phyloP scores from a whole-genome alignment of 83 land plant genomes.

The Thuja plicata region DNA sequence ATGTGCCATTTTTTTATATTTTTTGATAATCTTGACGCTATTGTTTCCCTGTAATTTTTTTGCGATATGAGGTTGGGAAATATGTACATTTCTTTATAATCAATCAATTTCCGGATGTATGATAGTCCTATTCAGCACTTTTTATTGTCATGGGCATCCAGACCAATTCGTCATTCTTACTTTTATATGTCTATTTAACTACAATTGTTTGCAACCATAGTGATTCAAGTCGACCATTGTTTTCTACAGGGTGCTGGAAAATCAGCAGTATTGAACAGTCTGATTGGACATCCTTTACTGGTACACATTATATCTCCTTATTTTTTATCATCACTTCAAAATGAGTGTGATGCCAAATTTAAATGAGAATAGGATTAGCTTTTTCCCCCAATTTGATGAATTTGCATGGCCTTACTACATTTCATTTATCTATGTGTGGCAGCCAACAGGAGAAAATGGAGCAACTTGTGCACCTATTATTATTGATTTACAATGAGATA shows the following conservation, averaged over 20 bases:
- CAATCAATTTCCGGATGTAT: background rate
- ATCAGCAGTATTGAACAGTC: slow-evolving; percentile 94
- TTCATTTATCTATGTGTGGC: slow-evolving; percentile 8
- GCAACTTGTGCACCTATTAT: slow-evolving; percentile 96
- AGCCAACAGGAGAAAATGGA: slow-evolving; percentile 99
- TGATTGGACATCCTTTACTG: slow-evolving; percentile 94
- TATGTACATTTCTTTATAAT: background rate
- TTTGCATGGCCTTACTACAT: background rate
- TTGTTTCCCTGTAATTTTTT: background rate
- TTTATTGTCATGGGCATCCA: background rate
- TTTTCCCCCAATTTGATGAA: background rate
- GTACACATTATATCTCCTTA: slow-evolving; percentile 16
- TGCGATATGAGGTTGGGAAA: background rate
- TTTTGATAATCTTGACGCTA: background rate
- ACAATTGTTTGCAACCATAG: background rate
- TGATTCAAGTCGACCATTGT: background rate
- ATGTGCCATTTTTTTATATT: background rate
- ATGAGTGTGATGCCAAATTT: background rate
- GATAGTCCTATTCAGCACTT: background rate
- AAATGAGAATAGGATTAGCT: background rate
- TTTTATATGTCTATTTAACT: background rate
- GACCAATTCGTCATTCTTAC: background rate
- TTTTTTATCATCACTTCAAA: background rate
- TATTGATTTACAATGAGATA: slow-evolving; percentile 76
- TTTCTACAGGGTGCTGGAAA: slow-evolving; percentile 91